phyloP scores from a whole-genome alignment of 176 grass and related monocot genomes.

The Eragrostis nindensis region DNA sequence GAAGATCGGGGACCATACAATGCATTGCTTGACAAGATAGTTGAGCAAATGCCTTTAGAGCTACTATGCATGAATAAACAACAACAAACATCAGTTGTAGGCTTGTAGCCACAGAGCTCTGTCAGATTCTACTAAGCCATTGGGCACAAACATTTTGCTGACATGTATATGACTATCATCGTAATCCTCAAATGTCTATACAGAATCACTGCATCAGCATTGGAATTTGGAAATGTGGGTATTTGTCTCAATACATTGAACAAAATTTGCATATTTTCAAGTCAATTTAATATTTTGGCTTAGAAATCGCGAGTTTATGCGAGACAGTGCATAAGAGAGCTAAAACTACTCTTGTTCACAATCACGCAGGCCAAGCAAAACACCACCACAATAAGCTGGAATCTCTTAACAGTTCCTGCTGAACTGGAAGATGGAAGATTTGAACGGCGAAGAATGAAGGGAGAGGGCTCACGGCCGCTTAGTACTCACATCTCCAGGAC shows the following conservation, averaged over 20 bases:
- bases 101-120: neutral
- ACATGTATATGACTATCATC: neutral
- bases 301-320: neutral
- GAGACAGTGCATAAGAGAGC: slow-evolving; percentile 7
- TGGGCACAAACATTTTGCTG: neutral
- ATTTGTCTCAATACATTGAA: slow-evolving; percentile 7
- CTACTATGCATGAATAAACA: neutral
- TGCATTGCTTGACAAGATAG: slow-evolving; percentile 6
- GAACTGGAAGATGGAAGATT: slow-evolving; percentile 8
- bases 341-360: neutral
- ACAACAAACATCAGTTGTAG: neutral
- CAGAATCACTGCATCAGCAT: neutral
- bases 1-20: neutral
- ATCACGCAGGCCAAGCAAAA: neutral
- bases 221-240: neutral
- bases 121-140: neutral
- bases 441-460: neutral
- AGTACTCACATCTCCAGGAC: slow-evolving; percentile 84
- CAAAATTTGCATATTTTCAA: slow-evolving; percentile 14
- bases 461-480: neutral
- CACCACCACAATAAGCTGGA: neutral
- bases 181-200: neutral
- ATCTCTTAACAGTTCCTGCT: neutral
- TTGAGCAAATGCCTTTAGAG: slow-evolving; percentile 2
- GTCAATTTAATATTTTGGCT: neutral